Evolutionary conservation across 1,284 basidiomycete species (phyloP).

Genomic region (Boletus calvinii): DNA sequence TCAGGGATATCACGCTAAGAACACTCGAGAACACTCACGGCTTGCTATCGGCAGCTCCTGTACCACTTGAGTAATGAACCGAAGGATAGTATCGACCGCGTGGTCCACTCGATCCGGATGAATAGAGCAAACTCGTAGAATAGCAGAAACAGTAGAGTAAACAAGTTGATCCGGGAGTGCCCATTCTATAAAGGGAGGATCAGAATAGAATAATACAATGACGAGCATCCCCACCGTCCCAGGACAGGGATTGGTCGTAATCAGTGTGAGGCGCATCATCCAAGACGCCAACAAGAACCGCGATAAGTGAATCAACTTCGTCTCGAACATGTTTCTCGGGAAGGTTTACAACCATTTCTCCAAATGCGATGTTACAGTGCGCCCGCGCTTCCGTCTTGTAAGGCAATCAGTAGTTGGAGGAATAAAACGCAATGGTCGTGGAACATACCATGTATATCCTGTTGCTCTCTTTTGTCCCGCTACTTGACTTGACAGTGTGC

Average conservation of each 20-base stretch:
- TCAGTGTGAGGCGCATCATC: slow-evolving; percentile 69
- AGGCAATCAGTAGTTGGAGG: slow-evolving; percentile 11
- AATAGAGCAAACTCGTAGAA: slow-evolving; percentile 62
- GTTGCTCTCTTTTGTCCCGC: neutral
- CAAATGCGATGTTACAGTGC: slow-evolving; percentile 77
- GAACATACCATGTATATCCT: slow-evolving; percentile 29
- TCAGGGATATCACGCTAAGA: neutral
- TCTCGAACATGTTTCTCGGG: slow-evolving; percentile 51
- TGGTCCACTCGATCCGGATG: slow-evolving; percentile 48
- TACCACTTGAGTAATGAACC: slow-evolving; percentile 59
- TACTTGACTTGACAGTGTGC: slow-evolving; percentile 9
- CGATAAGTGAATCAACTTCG: slow-evolving; percentile 49
- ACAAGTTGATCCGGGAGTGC: slow-evolving; percentile 80
- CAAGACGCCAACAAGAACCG: slow-evolving; percentile 63
- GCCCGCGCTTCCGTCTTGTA: slow-evolving; percentile 57
- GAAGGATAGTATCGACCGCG: slow-evolving; percentile 56
- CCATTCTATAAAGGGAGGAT: slow-evolving; percentile 54
- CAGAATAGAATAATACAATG: slow-evolving; percentile 7
- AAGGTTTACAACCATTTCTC: slow-evolving; percentile 66
- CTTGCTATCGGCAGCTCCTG: slow-evolving; percentile 52
- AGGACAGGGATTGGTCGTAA: slow-evolving; percentile 74
- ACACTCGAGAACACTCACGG: slow-evolving; percentile 43
- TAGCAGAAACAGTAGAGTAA: slow-evolving; percentile 70
- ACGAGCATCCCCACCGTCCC: slow-evolving; percentile 56
- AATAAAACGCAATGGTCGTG: neutral